Evolutionary conservation across 202 grass and related monocot species (phyloP), one percentile per base, ranked within the genome.

Genomic region (Panicum virgatum): DNA sequence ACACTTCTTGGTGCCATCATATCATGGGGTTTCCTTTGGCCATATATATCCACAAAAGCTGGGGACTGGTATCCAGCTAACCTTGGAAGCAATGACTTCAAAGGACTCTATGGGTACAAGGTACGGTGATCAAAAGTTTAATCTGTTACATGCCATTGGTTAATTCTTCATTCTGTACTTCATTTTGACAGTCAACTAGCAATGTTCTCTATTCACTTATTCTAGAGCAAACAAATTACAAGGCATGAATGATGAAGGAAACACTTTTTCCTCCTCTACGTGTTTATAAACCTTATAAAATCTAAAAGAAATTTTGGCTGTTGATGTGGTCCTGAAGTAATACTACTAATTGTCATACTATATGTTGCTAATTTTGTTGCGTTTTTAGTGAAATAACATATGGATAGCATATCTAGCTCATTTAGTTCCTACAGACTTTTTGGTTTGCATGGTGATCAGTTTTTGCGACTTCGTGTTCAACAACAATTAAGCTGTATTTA

Each of bases 11-110:
- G 96, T 80, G 96, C 92, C 32, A 88, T 98, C 62, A 85, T 98
- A 88, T 95, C 96, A 39, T 98, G 96, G 96, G 96, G 96, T 81
- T 82, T 94, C 51, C 92, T 98, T 34, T 98, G 96, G 96, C 92
- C 96, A 69, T 95, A 92, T 72, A 88, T 98, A 57, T 79, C 88
- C 38, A 91, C 84, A 50, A 92, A 92, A 91, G 92, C 90, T 62
- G 90, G 96, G 70, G 80, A 93, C 27, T 93, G 96, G 96, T 98
- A 98, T 81, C 92, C 92, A 76, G 86, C 84, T 88, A 84, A 91
- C 77, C 90, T 98, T 61, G 92, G 76, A 80, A 82, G 84, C 77
- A 98, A 90, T 14, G 92, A 98, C 79, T 98, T 98, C 82, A 95
- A 95, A 86, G 96, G 96, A 26, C 96, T 98, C 32, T 95, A 95